Evolutionary conservation across 139 green algal species (phyloP), one percentile per base, ranked within the genome.

Genomic region (Chlorella sp.): DNA sequence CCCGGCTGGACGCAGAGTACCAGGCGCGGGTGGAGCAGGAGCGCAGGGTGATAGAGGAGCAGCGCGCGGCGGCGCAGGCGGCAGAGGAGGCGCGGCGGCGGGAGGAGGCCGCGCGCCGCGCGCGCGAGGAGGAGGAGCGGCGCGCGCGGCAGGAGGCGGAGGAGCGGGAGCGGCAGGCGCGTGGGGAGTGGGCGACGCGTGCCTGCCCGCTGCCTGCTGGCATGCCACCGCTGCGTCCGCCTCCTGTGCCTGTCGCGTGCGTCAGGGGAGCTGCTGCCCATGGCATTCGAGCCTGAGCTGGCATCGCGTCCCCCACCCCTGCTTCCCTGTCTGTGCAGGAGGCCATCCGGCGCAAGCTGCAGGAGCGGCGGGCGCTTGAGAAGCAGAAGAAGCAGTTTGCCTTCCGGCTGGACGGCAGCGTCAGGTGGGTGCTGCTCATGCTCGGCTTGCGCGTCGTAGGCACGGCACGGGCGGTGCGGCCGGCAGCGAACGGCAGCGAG

Each of bases 381-480:
- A 65, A 43, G 41, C 58, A 78, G 46, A 82, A 77, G 74, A 67
- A 80, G 38, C 56, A 43, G 35, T 87, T 87, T 80, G 74, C 63
- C 4, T 40, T 84, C 41, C 51, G 74, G 31, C 25, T 87, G 51
- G 73, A 86, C 64, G 79, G 79, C 35, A 61, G 29, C 50, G 62
- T 83, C n/a, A n/a, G n/a, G n/a, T n/a, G n/a, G n/a, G n/a, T n/a
- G n/a, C n/a, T n/a, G n/a, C n/a, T n/a, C n/a, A n/a, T n/a, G n/a
- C n/a, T n/a, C n/a, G n/a, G n/a, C n/a, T n/a, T n/a, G n/a, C n/a
- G n/a, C n/a, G n/a, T n/a, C n/a, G n/a, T n/a, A n/a, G n/a, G n/a
- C n/a, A n/a, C n/a, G n/a, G n/a, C n/a, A n/a, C n/a, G n/a, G n/a
- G n/a, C n/a, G n/a, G n/a, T n/a, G n/a, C n/a, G n/a, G n/a, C n/a